Base-by-base conservation (phyloP, 2,329 filamentous ascomycete species). In the Nemania sp. region DNA sequence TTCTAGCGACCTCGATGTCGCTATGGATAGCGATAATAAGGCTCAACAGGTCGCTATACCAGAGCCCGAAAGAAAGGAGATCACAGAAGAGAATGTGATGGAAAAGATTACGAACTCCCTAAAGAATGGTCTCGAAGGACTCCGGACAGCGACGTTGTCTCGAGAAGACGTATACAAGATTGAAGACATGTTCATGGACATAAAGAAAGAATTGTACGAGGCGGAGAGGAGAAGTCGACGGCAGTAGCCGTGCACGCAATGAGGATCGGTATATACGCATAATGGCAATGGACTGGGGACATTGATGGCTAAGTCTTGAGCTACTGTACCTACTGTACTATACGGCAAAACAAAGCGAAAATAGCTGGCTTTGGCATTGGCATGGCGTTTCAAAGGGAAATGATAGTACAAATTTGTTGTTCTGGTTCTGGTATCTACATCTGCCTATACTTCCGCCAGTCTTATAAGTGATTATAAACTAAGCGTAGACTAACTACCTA, bases 131-230 rank as follows among this genome's bases (percentile, higher is more conserved):
- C 70, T 94, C 20, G 75, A 77, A 17, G 79, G 84, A 59, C 75
- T 91, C 53, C 80, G 79, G 49, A 74, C 73, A 23, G 77, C 84
- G 19, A 76, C 80, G 14, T 72, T 95, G 36, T 83, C 83, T 14
- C 78, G 82, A 9, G 77, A 81, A 9, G 84, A 90, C 56, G 82
- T 91, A 48, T 80, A 85, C 54, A 79, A 86, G 67, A 79, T 94
- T 61, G 90, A 94, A 66, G 87, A 92, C 66, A 74, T 90, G 63
- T 78, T 94, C 67, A 90, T 92, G 75, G 88, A 93, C 68, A 83
- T 93, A 60, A 86, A 89, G 69, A 79, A 82, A 59, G 84, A 88
- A 68, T 78, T 92, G 46, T 89, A 88, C 68, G 83, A 86, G 51
- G 90, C 89, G 14, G 85, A 85, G 64, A 76, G 76, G 64, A 79